Percentiles rank a stretch among this genome's conserved stretches.
Conservation (phyloP, 179 eudicot species). For the Silene noctiflora region DNA sequence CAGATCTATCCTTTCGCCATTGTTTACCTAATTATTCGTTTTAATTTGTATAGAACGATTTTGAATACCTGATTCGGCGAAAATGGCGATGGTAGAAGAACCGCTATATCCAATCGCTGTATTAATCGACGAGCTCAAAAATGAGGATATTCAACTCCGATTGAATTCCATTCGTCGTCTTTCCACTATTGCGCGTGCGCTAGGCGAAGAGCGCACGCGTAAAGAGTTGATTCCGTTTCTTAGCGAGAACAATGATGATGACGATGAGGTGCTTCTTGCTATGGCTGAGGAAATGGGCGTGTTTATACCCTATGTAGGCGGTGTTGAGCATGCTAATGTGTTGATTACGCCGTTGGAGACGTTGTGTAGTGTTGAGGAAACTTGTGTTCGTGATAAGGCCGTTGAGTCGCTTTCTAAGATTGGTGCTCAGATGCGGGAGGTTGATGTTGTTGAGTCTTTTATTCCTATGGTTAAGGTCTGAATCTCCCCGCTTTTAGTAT, state of each 20-base stretch:
- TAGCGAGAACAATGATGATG: slow-evolving; percentile 82
- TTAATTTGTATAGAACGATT: too few relatives aligned
- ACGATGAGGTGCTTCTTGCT: slow-evolving; percentile 95
- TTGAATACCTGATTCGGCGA: neutral
- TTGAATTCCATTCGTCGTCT: slow-evolving; percentile 82
- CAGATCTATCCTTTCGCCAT: too few relatives aligned
- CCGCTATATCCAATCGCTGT: slow-evolving; percentile 92
- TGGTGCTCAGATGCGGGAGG: slow-evolving; percentile 85
- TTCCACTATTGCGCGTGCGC: slow-evolving; percentile 89
- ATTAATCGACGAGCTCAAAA: slow-evolving; percentile 86
- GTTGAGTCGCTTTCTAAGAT: slow-evolving; percentile 82
- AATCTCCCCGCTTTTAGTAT: neutral
- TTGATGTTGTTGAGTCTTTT: slow-evolving; percentile 65
- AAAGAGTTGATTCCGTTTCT: slow-evolving; percentile 91
- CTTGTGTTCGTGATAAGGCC: slow-evolving; percentile 94
- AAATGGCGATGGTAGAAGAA: slow-evolving; percentile 77
- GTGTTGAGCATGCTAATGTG: slow-evolving; percentile 81
- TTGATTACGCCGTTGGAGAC: slow-evolving; percentile 89
- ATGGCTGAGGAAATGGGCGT: slow-evolving; percentile 95
- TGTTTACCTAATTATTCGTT: neutral
- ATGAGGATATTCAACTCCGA: slow-evolving; percentile 83
- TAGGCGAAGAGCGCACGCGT: slow-evolving; percentile 88
- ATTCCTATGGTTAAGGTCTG: slow-evolving; percentile 84
- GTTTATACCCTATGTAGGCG: slow-evolving; percentile 90
- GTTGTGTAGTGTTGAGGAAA: slow-evolving; percentile 89